These are phyloP conservation scores for Corynespora cassiicola DNA, from an alignment of 2,329 filamentous ascomycete genomes.

Conservation along the genomic window DNA sequence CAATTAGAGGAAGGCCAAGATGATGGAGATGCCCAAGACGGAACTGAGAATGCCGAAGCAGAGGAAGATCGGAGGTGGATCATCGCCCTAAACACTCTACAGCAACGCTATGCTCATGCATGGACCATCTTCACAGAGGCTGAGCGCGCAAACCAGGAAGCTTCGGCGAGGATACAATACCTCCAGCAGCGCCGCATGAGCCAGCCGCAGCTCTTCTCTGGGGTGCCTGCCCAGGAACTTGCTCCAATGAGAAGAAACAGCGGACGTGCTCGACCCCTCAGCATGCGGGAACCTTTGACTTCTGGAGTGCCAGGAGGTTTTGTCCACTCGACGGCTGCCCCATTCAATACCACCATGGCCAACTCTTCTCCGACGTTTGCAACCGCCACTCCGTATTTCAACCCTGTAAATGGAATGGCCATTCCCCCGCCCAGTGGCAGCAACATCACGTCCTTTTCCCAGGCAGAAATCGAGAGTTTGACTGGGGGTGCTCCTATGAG, in stretches of 20 bases:
- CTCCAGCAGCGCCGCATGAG: constrained; percentile 46
- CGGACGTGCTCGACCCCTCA: constrained; percentile 46
- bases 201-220: constrained; percentile 46
- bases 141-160: constrained; percentile 47
- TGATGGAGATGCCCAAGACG: constrained; percentile 46
- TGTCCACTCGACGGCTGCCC: constrained; percentile 44
- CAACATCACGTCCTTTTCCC: constrained; percentile 54
- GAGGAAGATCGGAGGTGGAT: constrained; percentile 65
- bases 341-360: constrained; percentile 54
- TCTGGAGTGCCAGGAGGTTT: constrained; percentile 40
- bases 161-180: constrained; percentile 49
- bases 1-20: constrained; percentile 54
- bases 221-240: constrained; percentile 35
- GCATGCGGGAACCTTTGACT: constrained; percentile 44
- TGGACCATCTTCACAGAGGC: constrained; percentile 43
- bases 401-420: constrained; percentile 69
- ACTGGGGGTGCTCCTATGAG: constrained; percentile 75
- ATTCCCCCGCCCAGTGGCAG: constrained; percentile 48
- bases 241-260: constrained; percentile 48
- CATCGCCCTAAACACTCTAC: constrained; percentile 59
- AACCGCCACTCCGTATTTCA: constrained; percentile 58
- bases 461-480: constrained; percentile 67
- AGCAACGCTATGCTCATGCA: constrained; percentile 53
- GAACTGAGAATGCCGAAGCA: constrained; percentile 47
- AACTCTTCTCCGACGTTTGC: constrained; percentile 61